Evolutionary conservation across 2,329 filamentous ascomycete genomes (phyloP), one percentile per base, ranked within the genome.

Genomic region (Calonectria montana): DNA sequence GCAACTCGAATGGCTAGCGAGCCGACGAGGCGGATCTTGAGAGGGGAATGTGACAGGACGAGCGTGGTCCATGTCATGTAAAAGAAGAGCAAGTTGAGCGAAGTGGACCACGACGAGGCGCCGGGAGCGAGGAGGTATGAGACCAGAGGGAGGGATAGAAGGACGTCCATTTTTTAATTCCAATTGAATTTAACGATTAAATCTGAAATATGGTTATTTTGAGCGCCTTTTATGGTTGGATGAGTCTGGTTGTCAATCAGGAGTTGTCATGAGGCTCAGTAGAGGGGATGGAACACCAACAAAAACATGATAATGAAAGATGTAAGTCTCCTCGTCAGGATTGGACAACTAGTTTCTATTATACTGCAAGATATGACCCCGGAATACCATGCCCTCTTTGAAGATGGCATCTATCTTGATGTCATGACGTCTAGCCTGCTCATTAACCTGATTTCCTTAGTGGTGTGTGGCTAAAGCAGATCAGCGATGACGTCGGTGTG

Each of bases 51-150:
- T 8, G 93, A 93, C 3, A 96, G 86, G 45, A 97, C 91, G 37
- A 98, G 88, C 0, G 94, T 96, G 7, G 91, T 91, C 95, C 95
- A 98, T 77, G 94, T 96, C 85, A 97, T 90, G 82, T 95, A 96
- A 83, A 98, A 97, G 86, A 97, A 96, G 73, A 97, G 86, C 27
- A 97, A 85, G 82, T 97, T 98, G 74, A 97, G 87, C 1, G 92
- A 95, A 1, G 95, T 96, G 16, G 88, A 92, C 86, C 93, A 95
- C 8, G 93, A 93, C 8, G 90, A 89, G 70, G 91, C 81, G 57
- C 88, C 86, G 2, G 91, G 89, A 23, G 90, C 88, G 61, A 92
- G 85, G 77, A 94, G 87, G 78, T 92, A 93, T 31, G 92, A 93
- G 47, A 94, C 84, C 74, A 94, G 88, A 1, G 94, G 94, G 43